phyloP scores from a whole-genome alignment of 805 yeast genomes.

The Hanseniaspora clermontiae region DNA sequence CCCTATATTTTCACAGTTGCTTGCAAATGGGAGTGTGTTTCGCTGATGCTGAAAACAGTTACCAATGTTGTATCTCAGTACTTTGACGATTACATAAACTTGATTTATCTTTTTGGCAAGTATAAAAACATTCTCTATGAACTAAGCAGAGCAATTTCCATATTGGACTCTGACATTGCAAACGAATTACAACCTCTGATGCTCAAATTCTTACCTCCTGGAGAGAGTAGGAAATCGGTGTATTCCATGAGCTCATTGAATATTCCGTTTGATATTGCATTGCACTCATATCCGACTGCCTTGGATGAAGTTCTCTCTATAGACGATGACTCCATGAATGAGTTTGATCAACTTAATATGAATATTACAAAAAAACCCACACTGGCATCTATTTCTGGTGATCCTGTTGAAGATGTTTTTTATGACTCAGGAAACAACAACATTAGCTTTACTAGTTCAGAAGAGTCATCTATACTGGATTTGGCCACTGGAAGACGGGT shows the following conservation, averaged over 20 bases:
- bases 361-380: not conserved
- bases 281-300: slow-evolving; percentile 1
- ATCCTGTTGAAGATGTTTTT: slow-evolving; percentile 4
- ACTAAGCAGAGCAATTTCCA: not conserved
- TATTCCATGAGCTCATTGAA: not conserved
- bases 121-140: slow-evolving; percentile 25
- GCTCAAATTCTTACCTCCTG: slow-evolving; percentile 13
- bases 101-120: slow-evolving; percentile 37
- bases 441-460: not conserved
- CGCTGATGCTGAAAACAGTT: slow-evolving; percentile 45
- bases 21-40: slow-evolving; percentile 42
- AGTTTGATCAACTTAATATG: not conserved
- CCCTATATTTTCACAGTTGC: slow-evolving; percentile 22
- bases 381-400: slow-evolving; percentile 9
- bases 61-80: slow-evolving; percentile 40
- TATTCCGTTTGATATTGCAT: slow-evolving; percentile 8
- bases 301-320: slow-evolving; percentile 6
- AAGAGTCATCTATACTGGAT: slow-evolving; percentile 3
- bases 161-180: slow-evolving; percentile 2
- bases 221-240: not conserved
- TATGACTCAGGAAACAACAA: slow-evolving; percentile 1
- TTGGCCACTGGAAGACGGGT: slow-evolving; percentile 1
- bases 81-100: slow-evolving; percentile 41
- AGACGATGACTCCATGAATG: slow-evolving; percentile 11
- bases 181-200: not conserved